Percentiles rank a stretch among this genome's conserved stretches.
These are phyloP conservation scores for Styphnolobium japonicum DNA, from an alignment of 306 rosid species.

Conservation along the genomic window DNA sequence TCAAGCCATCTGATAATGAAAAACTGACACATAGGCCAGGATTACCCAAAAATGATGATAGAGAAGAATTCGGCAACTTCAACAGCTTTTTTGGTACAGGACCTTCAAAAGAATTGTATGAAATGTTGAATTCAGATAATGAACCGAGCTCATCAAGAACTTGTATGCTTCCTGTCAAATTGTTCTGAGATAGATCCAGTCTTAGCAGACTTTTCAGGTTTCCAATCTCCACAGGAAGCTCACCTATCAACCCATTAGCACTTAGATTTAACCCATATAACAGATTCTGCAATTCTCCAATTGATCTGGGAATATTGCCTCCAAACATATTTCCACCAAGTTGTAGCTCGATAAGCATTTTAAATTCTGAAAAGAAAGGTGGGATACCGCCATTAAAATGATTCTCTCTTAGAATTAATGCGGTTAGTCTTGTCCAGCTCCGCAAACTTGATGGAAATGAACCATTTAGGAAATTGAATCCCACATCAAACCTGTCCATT, in stretches of 20 bases:
- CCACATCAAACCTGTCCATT: constrained; percentile 49
- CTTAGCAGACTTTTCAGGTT: constrained; percentile 27
- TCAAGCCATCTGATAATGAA: constrained; percentile 22
- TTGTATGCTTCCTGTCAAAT: constrained; percentile 57
- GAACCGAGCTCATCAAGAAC: constrained; percentile 45
- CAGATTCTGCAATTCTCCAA: constrained; percentile 57
- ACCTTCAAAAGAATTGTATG: constrained; percentile 70
- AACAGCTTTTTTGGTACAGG: constrained; percentile 45
- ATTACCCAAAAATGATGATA: constrained; percentile 53
- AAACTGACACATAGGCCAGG: constrained; percentile 53
- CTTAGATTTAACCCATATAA: constrained; percentile 59
- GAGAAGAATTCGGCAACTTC: constrained; percentile 33
- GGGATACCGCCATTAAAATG: constrained; percentile 62
- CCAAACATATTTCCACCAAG: constrained; percentile 77
- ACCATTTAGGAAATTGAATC: constrained; percentile 72
- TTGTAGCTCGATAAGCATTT: constrained; percentile 45
- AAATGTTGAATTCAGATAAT: constrained; percentile 47
- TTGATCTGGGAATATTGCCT: constrained; percentile 60
- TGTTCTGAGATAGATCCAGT: constrained; percentile 69
- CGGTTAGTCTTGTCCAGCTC: constrained; percentile 55
- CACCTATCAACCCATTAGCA: constrained; percentile 60
- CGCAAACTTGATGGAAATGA: constrained; percentile 52
- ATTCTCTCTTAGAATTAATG: constrained; percentile 57
- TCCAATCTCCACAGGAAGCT: constrained; percentile 52
- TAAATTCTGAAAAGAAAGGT: constrained; percentile 43